Evolutionary conservation across 179 eudicot genomes (phyloP), one percentile per base, ranked within the genome.

Genomic region (Heliamphora pulchella): DNA sequence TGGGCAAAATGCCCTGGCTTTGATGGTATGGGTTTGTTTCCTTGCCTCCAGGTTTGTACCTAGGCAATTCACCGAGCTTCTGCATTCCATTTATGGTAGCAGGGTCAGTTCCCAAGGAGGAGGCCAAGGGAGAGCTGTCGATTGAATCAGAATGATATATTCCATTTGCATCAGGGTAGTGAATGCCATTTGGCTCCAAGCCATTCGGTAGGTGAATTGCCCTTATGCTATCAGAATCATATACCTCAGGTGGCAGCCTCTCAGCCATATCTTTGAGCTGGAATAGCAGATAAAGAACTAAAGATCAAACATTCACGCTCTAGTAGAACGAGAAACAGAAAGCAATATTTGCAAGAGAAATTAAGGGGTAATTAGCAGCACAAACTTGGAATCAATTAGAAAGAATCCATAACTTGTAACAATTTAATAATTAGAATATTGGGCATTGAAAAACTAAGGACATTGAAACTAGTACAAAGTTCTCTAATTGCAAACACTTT

Each of bases 191-290:
- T 80, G 90, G 80, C 80, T 90, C 95, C 82, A 84, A 83, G 61
- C 97, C 96, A 79, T 93, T 92, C 41, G 85, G 86, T 78, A 90
- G 80, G 72, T 82, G 86, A 51, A 87, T 81, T 9, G 82, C 86
- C 77, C 85, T 91, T 57, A 85, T 72, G 80, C 77, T 88, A 73
- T 91, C 92, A 0, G 83, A 76, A 67, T 93, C 94, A 71, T 92
- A 94, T 44, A 87, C 85, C 61, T 93, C 98, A 41, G 96, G 94
- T n/a, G 99, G 98, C 83, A 96, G 81, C 80, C 91, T 89, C 80
- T 92, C 98, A 55, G 98, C 99, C 92, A 96, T 87, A 78, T 92
- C 99, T 85, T 94, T 96, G 74, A 96, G 91, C 99, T 96, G 90
- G 58, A 54, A 81, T 59, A 58, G 41, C 1, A 81, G 47, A 47